Conservation (phyloP, 768 basidiomycete species). For the Cystofilobasidium capitatum region DNA sequence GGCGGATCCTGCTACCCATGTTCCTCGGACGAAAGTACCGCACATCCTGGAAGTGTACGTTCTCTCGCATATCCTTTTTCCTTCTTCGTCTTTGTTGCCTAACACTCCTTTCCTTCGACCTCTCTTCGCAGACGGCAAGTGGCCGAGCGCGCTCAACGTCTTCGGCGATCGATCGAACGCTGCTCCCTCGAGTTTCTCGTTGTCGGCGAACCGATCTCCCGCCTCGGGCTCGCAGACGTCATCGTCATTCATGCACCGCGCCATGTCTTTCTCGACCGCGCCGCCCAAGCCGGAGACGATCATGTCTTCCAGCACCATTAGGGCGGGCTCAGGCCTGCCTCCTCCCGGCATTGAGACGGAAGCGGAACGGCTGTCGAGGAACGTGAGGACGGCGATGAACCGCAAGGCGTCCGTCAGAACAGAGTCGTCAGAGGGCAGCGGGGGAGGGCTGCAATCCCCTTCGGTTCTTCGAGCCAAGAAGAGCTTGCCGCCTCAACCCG, state of each 20-base stretch:
- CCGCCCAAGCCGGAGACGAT: background rate
- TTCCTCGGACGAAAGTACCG: constrained; percentile 7
- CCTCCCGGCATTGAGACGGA: background rate
- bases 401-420: background rate
- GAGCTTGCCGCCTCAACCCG: too few relatives aligned
- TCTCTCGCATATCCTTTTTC: background rate
- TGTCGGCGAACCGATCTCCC: background rate
- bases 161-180: background rate
- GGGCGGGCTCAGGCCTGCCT: background rate
- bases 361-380: background rate
- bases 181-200: background rate
- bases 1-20: background rate
- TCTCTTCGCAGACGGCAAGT: constrained; percentile 1
- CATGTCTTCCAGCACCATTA: background rate
- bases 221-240: background rate
- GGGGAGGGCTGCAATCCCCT: too few relatives aligned
- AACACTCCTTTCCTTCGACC: background rate
- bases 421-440: too few relatives aligned
- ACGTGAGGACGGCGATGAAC: background rate
- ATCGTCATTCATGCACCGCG: background rate
- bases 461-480: too few relatives aligned
- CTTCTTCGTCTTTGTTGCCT: too few relatives aligned
- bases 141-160: constrained; percentile 10
- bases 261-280: background rate
- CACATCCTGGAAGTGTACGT: constrained; percentile 1